Conservation (phyloP, 352 stramenopile species). For the Phytophthora cactorum region DNA sequence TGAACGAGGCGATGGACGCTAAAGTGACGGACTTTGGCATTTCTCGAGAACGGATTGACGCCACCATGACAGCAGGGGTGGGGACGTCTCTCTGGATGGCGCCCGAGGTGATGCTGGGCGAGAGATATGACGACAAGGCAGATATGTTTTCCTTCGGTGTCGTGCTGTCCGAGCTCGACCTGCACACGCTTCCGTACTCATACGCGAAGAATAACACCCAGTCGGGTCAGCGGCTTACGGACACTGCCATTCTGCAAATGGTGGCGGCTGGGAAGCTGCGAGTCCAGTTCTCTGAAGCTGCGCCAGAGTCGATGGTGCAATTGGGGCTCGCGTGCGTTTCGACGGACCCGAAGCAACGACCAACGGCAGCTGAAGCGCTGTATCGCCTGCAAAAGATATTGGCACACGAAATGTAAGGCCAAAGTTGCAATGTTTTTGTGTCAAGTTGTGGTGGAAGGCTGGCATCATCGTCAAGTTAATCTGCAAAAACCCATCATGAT, state of each 20-base stretch:
- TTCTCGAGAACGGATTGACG: conserved; percentile 41
- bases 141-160: conserved; percentile 61
- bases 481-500: conserved; percentile 14
- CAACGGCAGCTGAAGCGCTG: conserved; percentile 48
- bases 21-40: conserved; percentile 50
- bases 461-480: conserved; percentile 24
- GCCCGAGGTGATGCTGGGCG: conserved; percentile 49
- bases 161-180: conserved; percentile 48
- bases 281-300: conserved; percentile 41
- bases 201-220: conserved; percentile 21
- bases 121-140: conserved; percentile 49
- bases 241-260: conserved; percentile 51
- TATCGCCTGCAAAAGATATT: conserved; percentile 43
- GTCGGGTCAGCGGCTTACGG: conserved; percentile 34
- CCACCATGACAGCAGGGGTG: conserved; percentile 45
- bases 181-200: conserved; percentile 38
- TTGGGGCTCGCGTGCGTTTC: conserved; percentile 39
- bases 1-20: conserved; percentile 35
- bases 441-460: neutral
- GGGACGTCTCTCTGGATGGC: conserved; percentile 54
- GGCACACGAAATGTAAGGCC: conserved; percentile 23
- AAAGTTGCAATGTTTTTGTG: neutral
- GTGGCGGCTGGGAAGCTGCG: conserved; percentile 46
- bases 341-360: conserved; percentile 41
- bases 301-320: conserved; percentile 30